Evolutionary conservation across 345 rosid genomes (phyloP), one percentile per base, ranked within the genome.

Genomic region (Citrus glauca): DNA sequence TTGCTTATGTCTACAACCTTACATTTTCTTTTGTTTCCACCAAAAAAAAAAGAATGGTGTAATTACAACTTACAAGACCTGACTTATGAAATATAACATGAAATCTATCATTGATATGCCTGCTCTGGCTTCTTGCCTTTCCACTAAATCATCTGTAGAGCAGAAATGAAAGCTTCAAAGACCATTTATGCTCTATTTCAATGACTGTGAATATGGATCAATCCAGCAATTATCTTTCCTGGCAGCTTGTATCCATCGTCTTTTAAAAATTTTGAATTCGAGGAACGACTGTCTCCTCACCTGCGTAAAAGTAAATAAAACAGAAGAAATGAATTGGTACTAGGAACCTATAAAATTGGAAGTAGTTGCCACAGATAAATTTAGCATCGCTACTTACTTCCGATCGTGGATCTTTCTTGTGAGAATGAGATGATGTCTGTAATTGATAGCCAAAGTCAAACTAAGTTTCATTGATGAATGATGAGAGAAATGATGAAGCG

Each of bases 241-340:
- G 1, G 48, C 85, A 22, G 95, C 95, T 24, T 50, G 70, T 55
- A 68, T 63, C 95, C 95, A 91, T 64, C 95, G 80, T 75, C 72
- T 76, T 35, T 40, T 73, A 77, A 91, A 89, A n/a, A 84, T 79
- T 37, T 78, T 72, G 27, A 85, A 81, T 75, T 91, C 95, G 0
- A 65, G 50, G 56, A 64, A 91, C 0, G 95, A 91, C 79, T 88
- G 93, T 77, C 89, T 89, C 81, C 95, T 88, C 75, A 91, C 92
- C 94, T 89, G 84, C 64, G 67, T 10, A 22, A 63, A 30, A 59
- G 48, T 5, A 67, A 53, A 78, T 59, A 33, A 79, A 30, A 28
- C 0, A 48, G 5, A 13, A 9, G 14, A 1, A 4, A 10, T 1
- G n/a, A 11, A 22, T 35, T 56, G 32, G 32, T 56, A 11, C 14